Evolutionary conservation across 305 asterid genomes (phyloP), one percentile per base, ranked within the genome.

Genomic region (Stenogyne calaminthoides): DNA sequence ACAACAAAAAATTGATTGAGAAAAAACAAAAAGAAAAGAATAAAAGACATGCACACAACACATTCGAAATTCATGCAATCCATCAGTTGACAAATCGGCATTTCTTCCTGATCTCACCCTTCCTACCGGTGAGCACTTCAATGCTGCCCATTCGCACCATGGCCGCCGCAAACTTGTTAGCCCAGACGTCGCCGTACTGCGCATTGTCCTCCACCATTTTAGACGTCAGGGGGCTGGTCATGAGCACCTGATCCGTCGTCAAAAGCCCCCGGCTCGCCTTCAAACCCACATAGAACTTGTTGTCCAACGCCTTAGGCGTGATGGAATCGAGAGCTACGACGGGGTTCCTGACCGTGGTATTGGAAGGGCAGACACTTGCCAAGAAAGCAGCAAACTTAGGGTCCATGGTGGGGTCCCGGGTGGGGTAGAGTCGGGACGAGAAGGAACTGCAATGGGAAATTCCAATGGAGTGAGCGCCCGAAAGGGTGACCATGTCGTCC

Each of bases 401-500:
- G 69, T 81, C 87, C 71, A 87, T 60, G 3, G 87, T 52, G 2
- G 85, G 87, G 65, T 81, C 86, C 0, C 29, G 42, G 2, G 81
- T 73, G 4, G 85, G 86, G 77, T 80, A 87, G 20, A 87, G 81
- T 1, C 89, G 88, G 68, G 19, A 5, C 7, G 73, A 25, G 40
- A 87, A 74, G 75, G 86, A 44, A 4, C 69, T 15, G 67, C 91
- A 83, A 25, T 76, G 85, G 0, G 85, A 73, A 20, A 84, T 20
- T 0, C 91, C 89, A 49, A 87, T 80, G 15, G 89, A 87, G 16
- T 87, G 89, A 0, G 91, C 80, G n/a, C 89, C 89, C 5, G 88
- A 84, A n/a, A 87, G 87, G 2, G 86, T 81, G 7, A 84, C 91
- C 91, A 87, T 87, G 9, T 87, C 91, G 73, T 83, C 91, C 9